Evolutionary conservation across 345 rosid genomes (phyloP), one percentile per base, ranked within the genome.

Genomic region (Aquilaria malaccensis): DNA sequence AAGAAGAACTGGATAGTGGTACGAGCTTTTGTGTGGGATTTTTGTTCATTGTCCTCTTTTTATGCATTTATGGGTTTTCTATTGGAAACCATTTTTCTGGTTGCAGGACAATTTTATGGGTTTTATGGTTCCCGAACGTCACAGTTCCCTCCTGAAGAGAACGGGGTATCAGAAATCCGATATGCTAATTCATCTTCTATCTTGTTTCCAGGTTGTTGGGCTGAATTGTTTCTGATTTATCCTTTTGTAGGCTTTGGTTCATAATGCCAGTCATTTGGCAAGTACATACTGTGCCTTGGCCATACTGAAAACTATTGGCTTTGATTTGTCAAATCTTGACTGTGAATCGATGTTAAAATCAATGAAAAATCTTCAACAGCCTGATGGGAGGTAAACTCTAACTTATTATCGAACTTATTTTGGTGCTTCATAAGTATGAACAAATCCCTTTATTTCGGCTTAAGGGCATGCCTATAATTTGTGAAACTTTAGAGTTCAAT

Each of bases 281-380:
- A 90, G 96, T 76, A 85, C 92, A 0, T 87, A 85, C 62, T 93
- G 79, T 75, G 98, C 98, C 14, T 57, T 93, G 64, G 86, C 92
- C 12, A 87, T 89, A 59, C 75, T 87, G 12, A 85, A 83, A 76
- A 82, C 69, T 15, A 64, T 86, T 60, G 92, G 92, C 37, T 79
- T 80, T 69, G 68, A 77, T 74, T 60, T 90, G 62, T 80, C 81
- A 14, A 74, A 66, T 50, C 33, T 89, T 2, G 80, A 90, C 70
- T 65, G 83, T 59, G 73, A 66, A 51, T 63, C 79, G 11, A 71
- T 94, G 7, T 62, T 80, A 71, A 64, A 58, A 9, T 87, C 99
- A 29, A 69, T 94, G 90, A 87, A 76, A 74, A 87, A 80, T 66
- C 94, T 90, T 57, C 99, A 94, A 68, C 90, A 79, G 72, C 79